A percentile compares a stretch with the other conserved stretches of the same genome.
These are phyloP conservation scores for Metschnikowia kunwiensis DNA, from an alignment of 805 yeast genomes.

Conservation along the genomic window DNA sequence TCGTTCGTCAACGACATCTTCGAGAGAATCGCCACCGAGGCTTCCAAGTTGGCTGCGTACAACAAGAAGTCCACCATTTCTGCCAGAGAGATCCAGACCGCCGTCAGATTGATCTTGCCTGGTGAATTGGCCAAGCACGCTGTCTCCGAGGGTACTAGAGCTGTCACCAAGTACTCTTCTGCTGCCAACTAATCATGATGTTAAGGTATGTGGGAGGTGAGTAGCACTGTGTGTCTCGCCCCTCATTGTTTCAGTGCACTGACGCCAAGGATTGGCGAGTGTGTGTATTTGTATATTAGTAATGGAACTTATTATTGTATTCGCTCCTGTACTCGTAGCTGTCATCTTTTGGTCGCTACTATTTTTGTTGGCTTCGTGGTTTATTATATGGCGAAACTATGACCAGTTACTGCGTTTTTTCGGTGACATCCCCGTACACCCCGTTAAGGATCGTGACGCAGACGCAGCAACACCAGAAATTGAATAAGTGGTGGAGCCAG, in stretches of 20 bases:
- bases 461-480: constrained; percentile 57
- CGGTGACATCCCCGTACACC: constrained; percentile 2
- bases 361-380: too few relatives aligned
- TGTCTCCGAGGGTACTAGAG: constrained; percentile 40
- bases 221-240: constrained; percentile 18
- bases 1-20: constrained; percentile 37
- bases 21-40: constrained; percentile 37
- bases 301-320: constrained; percentile 22
- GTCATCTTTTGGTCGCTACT: neutral
- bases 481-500: constrained; percentile 77
- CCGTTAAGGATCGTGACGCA: constrained; percentile 17
- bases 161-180: constrained; percentile 39
- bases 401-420: too few relatives aligned
- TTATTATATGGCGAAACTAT: too few relatives aligned
- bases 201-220: constrained; percentile 15
- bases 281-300: constrained; percentile 25
- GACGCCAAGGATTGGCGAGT: constrained; percentile 18
- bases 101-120: constrained; percentile 39
- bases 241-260: constrained; percentile 18
- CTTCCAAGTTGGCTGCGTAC: constrained; percentile 40
- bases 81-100: constrained; percentile 39
- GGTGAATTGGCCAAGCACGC: constrained; percentile 42
- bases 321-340: neutral
- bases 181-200: constrained; percentile 30
- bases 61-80: constrained; percentile 39